Evolutionary conservation across 1,284 basidiomycete genomes (phyloP), one percentile per base, ranked within the genome.

Genomic region (Tilletia indica): DNA sequence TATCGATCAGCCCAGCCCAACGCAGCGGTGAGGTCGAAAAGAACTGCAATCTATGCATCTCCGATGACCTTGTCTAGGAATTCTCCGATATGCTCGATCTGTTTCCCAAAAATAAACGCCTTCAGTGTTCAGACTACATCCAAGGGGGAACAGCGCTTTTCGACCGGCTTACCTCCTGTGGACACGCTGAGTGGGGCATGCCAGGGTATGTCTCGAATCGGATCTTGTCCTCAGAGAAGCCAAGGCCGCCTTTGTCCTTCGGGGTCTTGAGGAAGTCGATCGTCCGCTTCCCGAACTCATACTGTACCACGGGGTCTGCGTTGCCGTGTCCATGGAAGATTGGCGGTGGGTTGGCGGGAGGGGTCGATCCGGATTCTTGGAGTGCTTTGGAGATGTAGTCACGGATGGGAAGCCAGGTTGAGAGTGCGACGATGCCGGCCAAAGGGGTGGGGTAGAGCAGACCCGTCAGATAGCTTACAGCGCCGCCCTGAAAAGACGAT

Each of bases 141-240:
- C 8, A 58, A 68, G 67, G 51, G 36, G 64, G 42, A 68, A 36
- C 34, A 42, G 56, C 67, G 67, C 25, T 31, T 31, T 31, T 31
- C 25, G 25, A 31, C 14, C 42, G 42, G 42, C 69, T 61, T 56
- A 68, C 67, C 71, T 83, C 82, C 64, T 82, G 76, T 1, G 80
- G 76, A 68, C 82, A 82, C 9, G 82, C 82, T 63, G 78, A 78
- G 71, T 84, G 82, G 6, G 76, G 75, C 81, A 84, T 83, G 25
- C 78, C 71, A 16, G 66, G 68, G 68, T 84, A 84, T 25, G 75
- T 75, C 71, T 80, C 72, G 47, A 77, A 80, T 34, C 73, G 68
- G 68, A 80, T 77, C 38, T 73, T 74, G 56, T 74, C 56, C 67
- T 64, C 51, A 31, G 61, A 71, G 45, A 82, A 67, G 11, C 74